A percentile compares a stretch with the other conserved stretches of the same genome.
phyloP scores from a whole-genome alignment of 1,284 basidiomycete species.

The Apiotrichum gamsii region DNA sequence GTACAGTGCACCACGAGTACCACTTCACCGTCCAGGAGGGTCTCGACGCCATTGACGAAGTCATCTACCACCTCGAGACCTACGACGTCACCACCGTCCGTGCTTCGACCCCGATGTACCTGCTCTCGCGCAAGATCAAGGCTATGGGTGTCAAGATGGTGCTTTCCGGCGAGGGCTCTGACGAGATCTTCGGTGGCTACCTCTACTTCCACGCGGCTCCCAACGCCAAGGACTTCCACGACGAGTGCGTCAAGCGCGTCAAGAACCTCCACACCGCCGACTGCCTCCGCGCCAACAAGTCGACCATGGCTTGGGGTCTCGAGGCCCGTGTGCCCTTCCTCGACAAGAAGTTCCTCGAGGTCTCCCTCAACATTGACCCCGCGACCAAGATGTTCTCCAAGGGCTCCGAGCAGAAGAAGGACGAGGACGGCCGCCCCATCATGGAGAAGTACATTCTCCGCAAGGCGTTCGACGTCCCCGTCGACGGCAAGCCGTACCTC shows the following conservation, averaged over 20 bases:
- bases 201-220: slow-evolving; percentile 99
- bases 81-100: slow-evolving; percentile 99
- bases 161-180: slow-evolving; percentile 92
- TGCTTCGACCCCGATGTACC: slow-evolving; percentile 78
- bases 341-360: slow-evolving; percentile 92
- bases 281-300: slow-evolving; percentile 95
- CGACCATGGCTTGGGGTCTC: slow-evolving; percentile 99
- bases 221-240: slow-evolving; percentile 81
- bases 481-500: slow-evolving; percentile 81
- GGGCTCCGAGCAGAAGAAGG: slow-evolving; percentile 65
- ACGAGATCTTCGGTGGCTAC: slow-evolving; percentile 97
- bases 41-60: slow-evolving; percentile 93
- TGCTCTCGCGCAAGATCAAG: slow-evolving; percentile 97
- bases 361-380: slow-evolving; percentile 84
- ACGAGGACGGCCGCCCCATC: slow-evolving; percentile 75
- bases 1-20: slow-evolving; percentile 96
- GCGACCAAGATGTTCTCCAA: slow-evolving; percentile 88
- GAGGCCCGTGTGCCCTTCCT: slow-evolving; percentile 99
- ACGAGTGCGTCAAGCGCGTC: slow-evolving; percentile 89
- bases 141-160: slow-evolving; percentile 99
- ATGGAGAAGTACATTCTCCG: slow-evolving; percentile 99
- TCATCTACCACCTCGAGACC: slow-evolving; percentile 98
- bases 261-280: slow-evolving; percentile 98
- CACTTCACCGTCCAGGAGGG: slow-evolving; percentile 99
- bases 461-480: slow-evolving; percentile 89